Percentiles rank a stretch among this genome's conserved stretches.
phyloP scores from a whole-genome alignment of 73 alveolate species.

The Effrenium voratum region DNA sequence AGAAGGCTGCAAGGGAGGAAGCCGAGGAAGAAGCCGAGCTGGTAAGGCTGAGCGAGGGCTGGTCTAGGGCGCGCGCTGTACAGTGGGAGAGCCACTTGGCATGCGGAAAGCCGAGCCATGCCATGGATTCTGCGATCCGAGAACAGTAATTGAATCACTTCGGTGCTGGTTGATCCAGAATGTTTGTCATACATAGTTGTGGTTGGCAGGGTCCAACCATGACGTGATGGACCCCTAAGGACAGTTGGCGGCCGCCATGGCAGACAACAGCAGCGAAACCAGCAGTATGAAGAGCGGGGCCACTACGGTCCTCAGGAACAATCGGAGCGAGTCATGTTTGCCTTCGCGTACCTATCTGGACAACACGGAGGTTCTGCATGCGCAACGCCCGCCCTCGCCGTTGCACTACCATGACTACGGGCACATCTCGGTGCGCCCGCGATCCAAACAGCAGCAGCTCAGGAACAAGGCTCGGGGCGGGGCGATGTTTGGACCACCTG shows the following conservation, averaged over 20 bases:
- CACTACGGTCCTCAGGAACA: not conserved
- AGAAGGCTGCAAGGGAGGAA: slow-evolving; percentile 75
- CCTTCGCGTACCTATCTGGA: slow-evolving; percentile 50
- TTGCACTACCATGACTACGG: slow-evolving; percentile 73
- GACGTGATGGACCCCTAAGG: not conserved
- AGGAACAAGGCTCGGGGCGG: not conserved
- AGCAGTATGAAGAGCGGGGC: slow-evolving; percentile 57
- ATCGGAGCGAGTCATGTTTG: slow-evolving; percentile 58
- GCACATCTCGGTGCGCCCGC: slow-evolving; percentile 71
- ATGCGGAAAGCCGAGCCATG: not conserved
- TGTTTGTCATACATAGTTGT: not conserved
- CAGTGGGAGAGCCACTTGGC: slow-evolving; percentile 44
- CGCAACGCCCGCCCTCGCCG: slow-evolving; percentile 82
- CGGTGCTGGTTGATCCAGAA: not conserved
- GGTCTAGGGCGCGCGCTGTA: slow-evolving; percentile 76
- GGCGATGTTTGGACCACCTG: too few species aligned
- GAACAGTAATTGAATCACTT: not conserved
- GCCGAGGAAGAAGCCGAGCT: slow-evolving; percentile 87
- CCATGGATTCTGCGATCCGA: not conserved
- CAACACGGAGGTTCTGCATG: slow-evolving; percentile 54
- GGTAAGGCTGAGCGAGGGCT: slow-evolving; percentile 83
- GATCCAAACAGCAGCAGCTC: slow-evolving; percentile 53
- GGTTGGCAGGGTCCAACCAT: not conserved
- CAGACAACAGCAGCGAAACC: slow-evolving; percentile 59
- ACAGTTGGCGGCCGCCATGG: slow-evolving; percentile 55